A percentile compares a stretch with the other conserved stretches of the same genome.
Conservation (phyloP, 768 basidiomycete genomes). For the Grammothele lineata region DNA sequence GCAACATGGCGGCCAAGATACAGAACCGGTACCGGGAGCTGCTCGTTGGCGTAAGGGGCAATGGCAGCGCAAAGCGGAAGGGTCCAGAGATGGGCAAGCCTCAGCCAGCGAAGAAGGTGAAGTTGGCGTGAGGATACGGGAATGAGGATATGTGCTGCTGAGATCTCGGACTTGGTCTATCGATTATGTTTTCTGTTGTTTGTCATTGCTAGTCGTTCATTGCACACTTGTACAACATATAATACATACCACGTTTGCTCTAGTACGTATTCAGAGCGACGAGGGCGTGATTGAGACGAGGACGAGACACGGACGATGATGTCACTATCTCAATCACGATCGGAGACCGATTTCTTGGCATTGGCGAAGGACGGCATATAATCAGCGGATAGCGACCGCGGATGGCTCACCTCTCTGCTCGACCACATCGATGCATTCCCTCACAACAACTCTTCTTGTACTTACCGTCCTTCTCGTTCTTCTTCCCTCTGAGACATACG, state of each 20-base stretch:
- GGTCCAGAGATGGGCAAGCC: slow-evolving; percentile 61
- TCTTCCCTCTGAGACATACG: slow-evolving; percentile 41
- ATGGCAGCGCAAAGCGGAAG: slow-evolving; percentile 56
- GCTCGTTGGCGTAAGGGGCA: slow-evolving; percentile 42
- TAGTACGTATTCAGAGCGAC: too few relatives aligned
- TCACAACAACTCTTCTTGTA: slow-evolving; percentile 21
- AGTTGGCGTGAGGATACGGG: slow-evolving; percentile 49
- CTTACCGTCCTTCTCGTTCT: slow-evolving; percentile 30
- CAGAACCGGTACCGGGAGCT: slow-evolving; percentile 52
- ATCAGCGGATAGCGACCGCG: background rate
- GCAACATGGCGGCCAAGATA: slow-evolving; percentile 48
- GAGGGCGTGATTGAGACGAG: background rate
- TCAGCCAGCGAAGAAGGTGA: slow-evolving; percentile 59
- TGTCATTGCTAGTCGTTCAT: slow-evolving; percentile 11
- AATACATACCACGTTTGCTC: slow-evolving; percentile 2
- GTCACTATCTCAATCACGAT: slow-evolving; percentile 13
- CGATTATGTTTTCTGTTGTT: slow-evolving; percentile 12
- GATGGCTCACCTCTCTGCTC: background rate
- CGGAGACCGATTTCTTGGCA: slow-evolving; percentile 12
- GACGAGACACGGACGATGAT: slow-evolving; percentile 1
- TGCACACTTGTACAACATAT: slow-evolving; percentile 11
- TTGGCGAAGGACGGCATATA: background rate
- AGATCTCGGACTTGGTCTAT: slow-evolving; percentile 12
- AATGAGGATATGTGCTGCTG: slow-evolving; percentile 2
- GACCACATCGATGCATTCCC: slow-evolving; percentile 16